phyloP scores from a whole-genome alignment of 2,329 filamentous ascomycete genomes.

The Aspergillus bombycis region DNA sequence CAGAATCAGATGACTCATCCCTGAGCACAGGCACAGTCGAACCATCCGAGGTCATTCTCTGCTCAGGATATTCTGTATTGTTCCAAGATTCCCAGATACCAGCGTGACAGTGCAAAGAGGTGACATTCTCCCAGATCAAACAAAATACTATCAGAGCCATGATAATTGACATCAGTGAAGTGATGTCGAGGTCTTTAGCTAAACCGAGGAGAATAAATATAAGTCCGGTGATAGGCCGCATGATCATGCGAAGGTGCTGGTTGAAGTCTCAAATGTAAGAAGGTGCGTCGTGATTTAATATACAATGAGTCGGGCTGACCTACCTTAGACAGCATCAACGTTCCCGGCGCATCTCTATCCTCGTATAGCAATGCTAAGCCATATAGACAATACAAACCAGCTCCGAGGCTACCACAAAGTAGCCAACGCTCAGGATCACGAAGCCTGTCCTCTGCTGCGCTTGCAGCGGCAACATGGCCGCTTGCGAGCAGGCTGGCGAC shows the following conservation, averaged over 20 bases:
- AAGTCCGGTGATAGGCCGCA: slow-evolving; percentile 41
- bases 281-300: not conserved
- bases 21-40: not conserved
- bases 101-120: slow-evolving; percentile 27
- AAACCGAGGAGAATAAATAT: slow-evolving; percentile 41
- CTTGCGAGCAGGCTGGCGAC: slow-evolving; percentile 52
- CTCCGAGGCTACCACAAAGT: slow-evolving; percentile 50
- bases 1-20: not conserved
- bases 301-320: not conserved
- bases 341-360: slow-evolving; percentile 39
- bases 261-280: not conserved
- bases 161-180: slow-evolving; percentile 46
- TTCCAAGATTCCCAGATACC: slow-evolving; percentile 34
- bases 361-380: slow-evolving; percentile 44
- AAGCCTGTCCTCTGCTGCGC: slow-evolving; percentile 43
- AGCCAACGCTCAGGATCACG: slow-evolving; percentile 52
- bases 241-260: slow-evolving; percentile 27
- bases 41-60: not conserved
- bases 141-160: slow-evolving; percentile 50
- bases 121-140: slow-evolving; percentile 50
- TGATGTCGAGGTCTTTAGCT: slow-evolving; percentile 32
- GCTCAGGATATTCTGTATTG: slow-evolving; percentile 32
- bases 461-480: slow-evolving; percentile 51
- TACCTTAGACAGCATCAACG: slow-evolving; percentile 37
- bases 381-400: slow-evolving; percentile 50